These are phyloP conservation scores for Panicum miliaceum DNA, from an alignment of 176 grass and related monocot genomes.

Conservation along the genomic window DNA sequence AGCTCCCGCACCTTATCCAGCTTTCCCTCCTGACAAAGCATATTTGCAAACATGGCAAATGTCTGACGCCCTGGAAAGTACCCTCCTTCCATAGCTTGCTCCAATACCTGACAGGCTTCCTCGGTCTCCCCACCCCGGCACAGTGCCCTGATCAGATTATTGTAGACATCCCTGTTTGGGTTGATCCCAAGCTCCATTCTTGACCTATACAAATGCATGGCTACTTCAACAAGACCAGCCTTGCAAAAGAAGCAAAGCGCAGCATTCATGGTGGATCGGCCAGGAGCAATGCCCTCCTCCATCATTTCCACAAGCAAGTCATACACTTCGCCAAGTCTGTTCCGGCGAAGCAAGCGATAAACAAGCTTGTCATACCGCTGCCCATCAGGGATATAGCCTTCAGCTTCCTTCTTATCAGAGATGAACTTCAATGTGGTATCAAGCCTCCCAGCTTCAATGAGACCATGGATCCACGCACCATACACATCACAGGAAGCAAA, in stretches of 20 bases:
- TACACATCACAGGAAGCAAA: slow-evolving; percentile 71
- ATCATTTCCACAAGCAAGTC: slow-evolving; percentile 93
- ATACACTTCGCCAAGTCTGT: slow-evolving; percentile 70
- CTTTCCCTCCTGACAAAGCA: slow-evolving; percentile 77
- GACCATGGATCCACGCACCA: slow-evolving; percentile 59
- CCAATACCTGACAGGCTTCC: slow-evolving; percentile 65
- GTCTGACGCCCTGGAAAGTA: slow-evolving; percentile 72
- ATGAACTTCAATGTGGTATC: slow-evolving; percentile 70
- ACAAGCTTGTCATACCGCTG: slow-evolving; percentile 61
- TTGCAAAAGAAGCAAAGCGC: slow-evolving; percentile 96
- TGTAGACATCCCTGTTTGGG: slow-evolving; percentile 64
- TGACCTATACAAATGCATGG: slow-evolving; percentile 70
- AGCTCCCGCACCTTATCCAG: slow-evolving; percentile 72
- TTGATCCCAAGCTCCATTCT: slow-evolving; percentile 78
- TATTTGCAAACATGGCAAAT: slow-evolving; percentile 72
- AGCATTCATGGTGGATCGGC: slow-evolving; percentile 71
- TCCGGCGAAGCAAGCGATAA: slow-evolving; percentile 56
- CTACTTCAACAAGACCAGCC: slow-evolving; percentile 89
- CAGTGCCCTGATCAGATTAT: slow-evolving; percentile 73
- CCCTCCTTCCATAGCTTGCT: slow-evolving; percentile 68
- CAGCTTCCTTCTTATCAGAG: slow-evolving; percentile 65
- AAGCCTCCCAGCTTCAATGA: slow-evolving; percentile 56
- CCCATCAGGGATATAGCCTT: slow-evolving; percentile 72
- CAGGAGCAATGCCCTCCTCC: slow-evolving; percentile 84
- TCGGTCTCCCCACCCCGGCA: slow-evolving; percentile 65